Evolutionary conservation across 192 early-diverging fungal species (phyloP), one percentile per base, ranked within the genome.

Genomic region (Endogone sp.): DNA sequence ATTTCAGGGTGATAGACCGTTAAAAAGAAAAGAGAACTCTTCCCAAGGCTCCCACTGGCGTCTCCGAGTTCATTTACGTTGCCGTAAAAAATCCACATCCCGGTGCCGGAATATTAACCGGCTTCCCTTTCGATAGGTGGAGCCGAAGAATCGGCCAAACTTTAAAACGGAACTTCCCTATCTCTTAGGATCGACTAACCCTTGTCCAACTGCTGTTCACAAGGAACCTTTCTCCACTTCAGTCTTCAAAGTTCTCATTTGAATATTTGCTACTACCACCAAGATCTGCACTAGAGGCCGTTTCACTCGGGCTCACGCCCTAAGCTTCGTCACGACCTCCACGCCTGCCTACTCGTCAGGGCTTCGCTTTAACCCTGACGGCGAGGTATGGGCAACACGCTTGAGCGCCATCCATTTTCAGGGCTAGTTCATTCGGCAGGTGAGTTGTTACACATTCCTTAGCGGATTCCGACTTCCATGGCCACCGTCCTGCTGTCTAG

Each of bases 171-270:
- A 78, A 67, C 71, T 89, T 72, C 83, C 85, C 84, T 80, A 79
- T 75, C 71, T 77, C 88, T 90, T 90, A 90, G 89, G 89, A 86
- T 90, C 85, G 85, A 86, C 89, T 89, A 79, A 90, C 88, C 86
- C 88, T 75, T 80, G 82, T 81, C 84, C 85, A 88, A 89, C 79
- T 86, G 73, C 82, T 82, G 88, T 87, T 84, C 80, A 79, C 81
- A 82, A 77, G 87, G 86, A 90, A 89, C 87, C 87, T 83, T 89
- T 89, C 85, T 89, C 87, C 86, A 88, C 87, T 88, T 89, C 89
- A 90, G 86, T 90, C 89, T 85, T 89, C 87, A 90, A 90, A 86
- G 89, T 78, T 89, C 83, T 86, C 87, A 88, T 86, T 89, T 88
- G 87, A 88, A 84, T 88, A 88, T 85, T 89, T 90, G 85, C 85